Conservation (phyloP, 148 eudicot genomes). For the Tetragonia tetragonoides region DNA sequence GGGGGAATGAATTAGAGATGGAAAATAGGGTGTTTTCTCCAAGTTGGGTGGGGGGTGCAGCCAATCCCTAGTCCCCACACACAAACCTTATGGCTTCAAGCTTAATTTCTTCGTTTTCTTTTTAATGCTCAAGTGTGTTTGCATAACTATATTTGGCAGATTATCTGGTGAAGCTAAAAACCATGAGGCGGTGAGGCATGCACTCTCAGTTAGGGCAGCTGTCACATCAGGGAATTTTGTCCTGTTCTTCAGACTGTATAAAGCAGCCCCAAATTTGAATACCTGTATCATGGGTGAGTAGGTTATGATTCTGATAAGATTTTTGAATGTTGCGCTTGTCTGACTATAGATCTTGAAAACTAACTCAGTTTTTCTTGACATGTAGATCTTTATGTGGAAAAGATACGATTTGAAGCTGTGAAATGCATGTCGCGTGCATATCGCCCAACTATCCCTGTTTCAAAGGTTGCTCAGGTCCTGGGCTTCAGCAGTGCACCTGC, state of each 20-base stretch:
- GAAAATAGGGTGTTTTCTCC: too few species aligned
- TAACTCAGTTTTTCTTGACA: slow-evolving; percentile 11
- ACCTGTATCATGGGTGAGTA: slow-evolving; percentile 77
- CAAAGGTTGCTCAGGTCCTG: slow-evolving; percentile 67
- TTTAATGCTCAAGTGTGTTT: slow-evolving; percentile 19
- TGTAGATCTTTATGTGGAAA: slow-evolving; percentile 85
- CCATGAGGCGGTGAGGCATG: slow-evolving; percentile 85
- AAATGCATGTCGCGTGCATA: slow-evolving; percentile 84
- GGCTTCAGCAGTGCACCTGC: slow-evolving; percentile 57
- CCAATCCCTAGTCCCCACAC: too few species aligned
- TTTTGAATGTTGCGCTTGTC: not conserved
- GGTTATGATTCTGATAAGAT: slow-evolving; percentile 4
- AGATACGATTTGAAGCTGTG: slow-evolving; percentile 88
- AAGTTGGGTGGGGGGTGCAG: too few species aligned
- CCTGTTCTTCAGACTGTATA: slow-evolving; percentile 76
- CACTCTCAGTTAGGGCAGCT: slow-evolving; percentile 86
- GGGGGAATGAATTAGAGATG: too few species aligned
- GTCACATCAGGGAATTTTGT: slow-evolving; percentile 89
- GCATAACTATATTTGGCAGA: slow-evolving; percentile 37
- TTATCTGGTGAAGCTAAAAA: slow-evolving; percentile 67
- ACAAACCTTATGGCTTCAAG: not conserved
- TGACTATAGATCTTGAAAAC: not conserved
- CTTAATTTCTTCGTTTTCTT: slow-evolving; percentile 10
- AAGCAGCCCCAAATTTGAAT: slow-evolving; percentile 75
- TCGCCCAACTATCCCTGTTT: slow-evolving; percentile 87